phyloP scores from a whole-genome alignment of 2,329 filamentous ascomycete species.

The Clathrospora elynae region DNA sequence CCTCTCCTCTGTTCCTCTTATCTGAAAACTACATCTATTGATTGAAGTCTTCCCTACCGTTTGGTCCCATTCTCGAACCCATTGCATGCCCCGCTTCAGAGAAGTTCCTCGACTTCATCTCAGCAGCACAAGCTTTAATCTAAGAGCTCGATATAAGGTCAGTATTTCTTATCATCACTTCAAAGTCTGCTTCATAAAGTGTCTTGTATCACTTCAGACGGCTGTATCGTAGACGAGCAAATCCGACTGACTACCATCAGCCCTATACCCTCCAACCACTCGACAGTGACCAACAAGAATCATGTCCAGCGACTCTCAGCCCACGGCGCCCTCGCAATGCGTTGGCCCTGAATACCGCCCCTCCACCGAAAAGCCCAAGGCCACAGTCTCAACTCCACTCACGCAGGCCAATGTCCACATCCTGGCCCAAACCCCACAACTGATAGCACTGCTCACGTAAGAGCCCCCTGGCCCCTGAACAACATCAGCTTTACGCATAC shows the following conservation, averaged over 20 bases:
- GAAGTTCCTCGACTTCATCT: slow-evolving; percentile 16
- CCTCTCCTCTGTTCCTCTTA: slow-evolving; percentile 25
- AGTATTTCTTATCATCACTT: not conserved
- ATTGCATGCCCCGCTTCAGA: slow-evolving; percentile 16
- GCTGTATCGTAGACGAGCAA: no score
- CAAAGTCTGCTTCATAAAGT: not conserved
- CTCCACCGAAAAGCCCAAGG: slow-evolving; percentile 77
- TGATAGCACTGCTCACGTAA: slow-evolving; percentile 97
- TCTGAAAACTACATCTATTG: slow-evolving; percentile 24
- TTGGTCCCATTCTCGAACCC: slow-evolving; percentile 15
- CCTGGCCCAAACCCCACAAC: slow-evolving; percentile 89
- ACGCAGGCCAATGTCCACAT: slow-evolving; percentile 86
- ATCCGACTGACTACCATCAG: slow-evolving; percentile 8
- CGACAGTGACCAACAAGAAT: slow-evolving; percentile 6
- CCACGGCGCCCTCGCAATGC: slow-evolving; percentile 58
- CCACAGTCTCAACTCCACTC: slow-evolving; percentile 85
- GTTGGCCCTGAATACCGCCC: slow-evolving; percentile 81
- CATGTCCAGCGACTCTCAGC: slow-evolving; percentile 37
- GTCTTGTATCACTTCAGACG: not conserved
- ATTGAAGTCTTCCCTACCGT: slow-evolving; percentile 15
- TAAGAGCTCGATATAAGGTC: slow-evolving; percentile 3
- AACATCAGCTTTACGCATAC: slow-evolving; percentile 2
- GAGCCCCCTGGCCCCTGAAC: slow-evolving; percentile 48
- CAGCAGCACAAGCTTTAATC: slow-evolving; percentile 5
- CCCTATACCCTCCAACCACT: slow-evolving; percentile 9